Conservation (phyloP, 306 rosid genomes). For the Chamaecrista fasciculata region DNA sequence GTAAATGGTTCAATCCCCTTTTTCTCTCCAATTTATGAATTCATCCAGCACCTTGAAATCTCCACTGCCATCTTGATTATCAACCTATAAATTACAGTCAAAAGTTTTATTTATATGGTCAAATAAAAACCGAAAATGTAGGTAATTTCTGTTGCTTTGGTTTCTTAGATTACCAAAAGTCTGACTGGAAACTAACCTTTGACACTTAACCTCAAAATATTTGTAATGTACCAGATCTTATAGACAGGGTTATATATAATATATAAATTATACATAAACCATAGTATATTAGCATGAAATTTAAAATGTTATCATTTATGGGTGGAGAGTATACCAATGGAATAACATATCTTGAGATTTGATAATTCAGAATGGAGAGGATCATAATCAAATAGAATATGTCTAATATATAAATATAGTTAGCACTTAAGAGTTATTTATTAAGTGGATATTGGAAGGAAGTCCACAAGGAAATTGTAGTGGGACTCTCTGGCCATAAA, state of each 20-base stretch:
- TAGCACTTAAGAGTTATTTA: neutral
- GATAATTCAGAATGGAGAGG: too few species aligned
- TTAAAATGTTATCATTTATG: neutral
- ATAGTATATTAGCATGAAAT: neutral
- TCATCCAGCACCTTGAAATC: neutral
- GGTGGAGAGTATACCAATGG: neutral
- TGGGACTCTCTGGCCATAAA: too few species aligned
- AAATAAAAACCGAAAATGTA: neutral
- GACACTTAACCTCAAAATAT: too few species aligned
- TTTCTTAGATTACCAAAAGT: too few species aligned
- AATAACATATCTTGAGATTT: neutral
- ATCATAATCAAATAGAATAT: neutral
- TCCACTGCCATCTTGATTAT: neutral
- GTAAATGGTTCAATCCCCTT: too few species aligned
- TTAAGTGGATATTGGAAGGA: neutral
- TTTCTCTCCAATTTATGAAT: neutral
- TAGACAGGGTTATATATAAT: too few species aligned
- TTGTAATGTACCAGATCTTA: too few species aligned
- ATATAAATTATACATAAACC: too few species aligned
- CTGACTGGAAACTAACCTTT: too few species aligned
- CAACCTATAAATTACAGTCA: neutral
- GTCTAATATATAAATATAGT: neutral
- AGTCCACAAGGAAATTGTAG: slow-evolving; percentile 18
- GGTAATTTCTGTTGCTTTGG: too few species aligned
- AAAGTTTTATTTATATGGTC: neutral